phyloP scores from a whole-genome alignment of 225 moss, liverwort and hornwort genomes.

The Asterella californica region DNA sequence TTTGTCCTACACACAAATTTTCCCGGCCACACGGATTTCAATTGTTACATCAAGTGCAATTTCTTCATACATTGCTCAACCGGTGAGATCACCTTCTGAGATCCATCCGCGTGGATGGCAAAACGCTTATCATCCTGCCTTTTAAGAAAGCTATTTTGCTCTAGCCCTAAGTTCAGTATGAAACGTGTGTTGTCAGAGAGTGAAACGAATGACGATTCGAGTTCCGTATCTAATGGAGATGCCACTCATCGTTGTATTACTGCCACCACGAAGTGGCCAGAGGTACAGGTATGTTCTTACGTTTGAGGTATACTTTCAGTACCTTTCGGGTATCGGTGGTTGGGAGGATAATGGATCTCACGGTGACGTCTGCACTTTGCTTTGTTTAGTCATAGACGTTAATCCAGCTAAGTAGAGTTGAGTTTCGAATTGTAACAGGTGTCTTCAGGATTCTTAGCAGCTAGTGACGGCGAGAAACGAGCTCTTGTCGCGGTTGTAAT shows the following conservation, averaged over 20 bases:
- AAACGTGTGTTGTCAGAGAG: slow-evolving; percentile 20
- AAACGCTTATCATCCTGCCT: not conserved
- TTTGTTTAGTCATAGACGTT: not conserved
- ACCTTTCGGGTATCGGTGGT: not conserved
- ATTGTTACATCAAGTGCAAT: slow-evolving; percentile 96
- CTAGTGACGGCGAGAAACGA: not conserved
- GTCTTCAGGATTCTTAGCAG: not conserved
- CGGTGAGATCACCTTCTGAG: slow-evolving; percentile 34
- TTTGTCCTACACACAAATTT: slow-evolving; percentile 97
- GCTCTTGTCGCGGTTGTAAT: not conserved
- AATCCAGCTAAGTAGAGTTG: not conserved
- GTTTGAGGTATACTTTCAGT: no score
- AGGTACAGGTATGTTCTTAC: slow-evolving; percentile 64
- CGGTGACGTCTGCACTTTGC: not conserved
- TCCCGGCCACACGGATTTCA: slow-evolving; percentile 94
- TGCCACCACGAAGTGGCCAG: slow-evolving; percentile 78
- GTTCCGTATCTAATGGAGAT: slow-evolving; percentile 56
- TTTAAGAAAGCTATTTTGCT: not conserved
- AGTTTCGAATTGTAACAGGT: not conserved
- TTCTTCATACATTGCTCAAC: slow-evolving; percentile 75
- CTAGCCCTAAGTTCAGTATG: not conserved
- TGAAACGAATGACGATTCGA: slow-evolving; percentile 55
- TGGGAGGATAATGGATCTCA: not conserved
- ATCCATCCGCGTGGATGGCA: not conserved
- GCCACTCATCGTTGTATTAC: slow-evolving; percentile 56